A percentile compares a stretch with the other conserved stretches of the same genome.
phyloP scores from a whole-genome alignment of 148 eudicot species.

The Silene conica region DNA sequence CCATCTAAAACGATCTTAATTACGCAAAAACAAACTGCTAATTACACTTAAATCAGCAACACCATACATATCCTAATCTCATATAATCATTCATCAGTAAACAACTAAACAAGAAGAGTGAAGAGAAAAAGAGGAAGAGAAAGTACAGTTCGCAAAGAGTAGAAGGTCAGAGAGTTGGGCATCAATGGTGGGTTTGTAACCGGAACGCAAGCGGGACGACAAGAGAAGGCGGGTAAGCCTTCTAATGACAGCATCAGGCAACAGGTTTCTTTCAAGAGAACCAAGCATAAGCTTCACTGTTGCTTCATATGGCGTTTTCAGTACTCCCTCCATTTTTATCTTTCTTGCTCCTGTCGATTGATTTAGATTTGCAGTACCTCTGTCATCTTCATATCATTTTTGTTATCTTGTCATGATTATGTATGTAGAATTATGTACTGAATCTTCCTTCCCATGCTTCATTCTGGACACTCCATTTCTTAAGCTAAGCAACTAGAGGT shows the following conservation, averaged over 20 bases:
- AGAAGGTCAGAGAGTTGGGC: slow-evolving; percentile 67
- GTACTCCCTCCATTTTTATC: slow-evolving; percentile 45
- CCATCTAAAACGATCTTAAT: too few relatives aligned
- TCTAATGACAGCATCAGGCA: slow-evolving; percentile 70
- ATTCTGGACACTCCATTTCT: too few relatives aligned
- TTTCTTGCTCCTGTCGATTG: too few relatives aligned
- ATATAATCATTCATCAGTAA: too few relatives aligned
- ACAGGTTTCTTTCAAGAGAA: slow-evolving; percentile 60
- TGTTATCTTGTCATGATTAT: too few relatives aligned
- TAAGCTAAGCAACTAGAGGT: too few relatives aligned
- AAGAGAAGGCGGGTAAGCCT: slow-evolving; percentile 68
- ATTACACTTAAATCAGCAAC: too few relatives aligned
- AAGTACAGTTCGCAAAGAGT: slow-evolving; percentile 57
- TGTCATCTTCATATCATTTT: too few relatives aligned
- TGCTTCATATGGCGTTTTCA: slow-evolving; percentile 54
- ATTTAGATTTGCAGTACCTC: too few relatives aligned
- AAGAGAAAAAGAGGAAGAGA: not conserved
- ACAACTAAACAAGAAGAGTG: too few relatives aligned
- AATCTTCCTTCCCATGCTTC: not conserved
- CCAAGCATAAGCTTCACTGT: slow-evolving; percentile 55
- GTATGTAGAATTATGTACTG: not conserved
- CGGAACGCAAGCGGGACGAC: slow-evolving; percentile 63
- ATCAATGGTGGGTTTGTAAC: slow-evolving; percentile 48
- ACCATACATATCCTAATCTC: too few relatives aligned
- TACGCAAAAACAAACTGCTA: too few relatives aligned